These are phyloP conservation scores for Hyphopichia homilentoma DNA, from an alignment of 805 yeast genomes.

Conservation along the genomic window DNA sequence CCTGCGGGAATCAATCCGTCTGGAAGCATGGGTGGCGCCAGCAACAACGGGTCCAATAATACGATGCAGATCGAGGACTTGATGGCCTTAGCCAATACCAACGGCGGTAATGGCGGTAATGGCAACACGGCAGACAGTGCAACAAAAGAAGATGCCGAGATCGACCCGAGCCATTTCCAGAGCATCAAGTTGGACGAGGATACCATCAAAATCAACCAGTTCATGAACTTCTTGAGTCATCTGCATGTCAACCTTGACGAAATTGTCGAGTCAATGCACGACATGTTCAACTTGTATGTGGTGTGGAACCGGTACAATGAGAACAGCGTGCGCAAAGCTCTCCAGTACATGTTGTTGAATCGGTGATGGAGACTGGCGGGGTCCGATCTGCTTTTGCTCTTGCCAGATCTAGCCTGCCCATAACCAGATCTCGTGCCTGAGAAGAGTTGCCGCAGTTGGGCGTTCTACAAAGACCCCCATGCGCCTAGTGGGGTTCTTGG, in stretches of 20 bases:
- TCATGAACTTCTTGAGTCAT: constrained; percentile 65
- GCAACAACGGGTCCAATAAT: constrained; percentile 6
- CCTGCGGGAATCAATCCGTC: constrained; percentile 1
- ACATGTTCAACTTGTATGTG: constrained; percentile 74
- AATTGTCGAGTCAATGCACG: constrained; percentile 80
- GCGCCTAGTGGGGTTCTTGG: too few relatives aligned
- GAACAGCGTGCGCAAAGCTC: constrained; percentile 45
- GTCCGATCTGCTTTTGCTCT: too few relatives aligned
- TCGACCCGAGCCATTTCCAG: constrained; percentile 13
- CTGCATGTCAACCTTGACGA: constrained; percentile 76
- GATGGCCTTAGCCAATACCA: constrained; percentile 18
- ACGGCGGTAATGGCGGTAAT: neutral
- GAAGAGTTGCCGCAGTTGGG: too few relatives aligned
- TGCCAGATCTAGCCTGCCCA: too few relatives aligned
- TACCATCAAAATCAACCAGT: constrained; percentile 47
- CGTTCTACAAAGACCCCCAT: too few relatives aligned
- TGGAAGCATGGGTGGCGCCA: constrained; percentile 14
- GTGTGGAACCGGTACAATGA: constrained; percentile 88
- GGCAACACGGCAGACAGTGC: constrained; percentile 3
- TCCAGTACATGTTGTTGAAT: constrained; percentile 39
- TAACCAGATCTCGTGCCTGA: too few relatives aligned
- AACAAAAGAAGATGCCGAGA: constrained; percentile 2
- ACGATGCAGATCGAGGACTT: constrained; percentile 36
- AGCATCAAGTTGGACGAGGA: constrained; percentile 32
- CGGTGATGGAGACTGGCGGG: too few relatives aligned